Conservation (phyloP, 148 eudicot genomes). For the Fagopyrum homotropicum region DNA sequence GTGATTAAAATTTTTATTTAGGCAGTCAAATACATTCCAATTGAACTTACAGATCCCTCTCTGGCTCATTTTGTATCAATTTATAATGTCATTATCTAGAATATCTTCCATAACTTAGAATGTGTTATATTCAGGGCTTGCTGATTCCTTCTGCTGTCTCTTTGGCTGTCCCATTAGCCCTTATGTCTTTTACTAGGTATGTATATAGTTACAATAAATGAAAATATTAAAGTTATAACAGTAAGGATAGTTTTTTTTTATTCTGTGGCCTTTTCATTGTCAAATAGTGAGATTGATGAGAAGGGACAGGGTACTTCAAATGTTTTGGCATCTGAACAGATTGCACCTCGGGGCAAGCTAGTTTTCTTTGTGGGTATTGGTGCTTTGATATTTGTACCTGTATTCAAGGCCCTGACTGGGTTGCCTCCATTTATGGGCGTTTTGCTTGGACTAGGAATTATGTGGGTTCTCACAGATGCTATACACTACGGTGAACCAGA, state of each 20-base stretch:
- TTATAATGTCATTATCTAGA: too few species aligned
- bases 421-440: slow-evolving; percentile 97
- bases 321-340: slow-evolving; percentile 80
- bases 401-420: slow-evolving; percentile 81
- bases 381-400: slow-evolving; percentile 86
- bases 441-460: slow-evolving; percentile 91
- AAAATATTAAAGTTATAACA: not conserved
- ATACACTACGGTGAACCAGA: slow-evolving; percentile 95
- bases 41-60: not conserved
- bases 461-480: slow-evolving; percentile 95
- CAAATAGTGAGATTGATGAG: slow-evolving; percentile 74
- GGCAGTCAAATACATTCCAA: not conserved
- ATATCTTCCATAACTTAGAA: not conserved
- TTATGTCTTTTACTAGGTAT: slow-evolving; percentile 88
- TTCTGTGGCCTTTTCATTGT: slow-evolving; percentile 12
- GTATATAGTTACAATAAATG: not conserved
- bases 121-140: slow-evolving; percentile 41
- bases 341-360: slow-evolving; percentile 96
- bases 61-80: too few species aligned
- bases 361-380: slow-evolving; percentile 82
- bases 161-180: slow-evolving; percentile 90
- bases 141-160: slow-evolving; percentile 66
- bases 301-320: slow-evolving; percentile 43
- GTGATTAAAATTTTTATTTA: too few species aligned
- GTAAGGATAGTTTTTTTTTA: slow-evolving; percentile 4